Evolutionary conservation across 1,139 yeast genomes (phyloP), one percentile per base, ranked within the genome.

Genomic region (Pneumocystis oryctolagi): DNA sequence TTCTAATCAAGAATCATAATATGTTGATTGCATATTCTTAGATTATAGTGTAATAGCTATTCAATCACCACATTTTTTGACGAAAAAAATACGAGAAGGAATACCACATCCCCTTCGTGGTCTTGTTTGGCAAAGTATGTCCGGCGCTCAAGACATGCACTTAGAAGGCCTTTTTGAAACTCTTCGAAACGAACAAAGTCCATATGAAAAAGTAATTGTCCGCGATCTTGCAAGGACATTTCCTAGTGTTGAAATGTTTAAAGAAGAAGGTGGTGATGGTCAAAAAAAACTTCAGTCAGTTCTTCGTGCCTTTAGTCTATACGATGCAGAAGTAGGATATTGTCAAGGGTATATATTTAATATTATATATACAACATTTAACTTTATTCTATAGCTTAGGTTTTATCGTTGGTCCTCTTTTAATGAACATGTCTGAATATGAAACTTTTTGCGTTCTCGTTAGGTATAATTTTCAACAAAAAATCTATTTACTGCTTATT

Each of bases 281-380:
- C 78, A 77, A 65, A 64, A 66, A 32, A 77, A 77, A 68, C 78
- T 84, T 62, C 84, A 84, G 56, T 79, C 80, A 39, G 81, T 84
- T 34, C 76, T 84, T 67, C 81, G 84, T 65, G 88, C 86, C 0
- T 84, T 82, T 69, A 83, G 85, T 61, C 81, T 84, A 67, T 84
- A 83, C 69, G 88, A 84, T 71, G 79, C 80, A 62, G 86, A 84
- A 68, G 81, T 84, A 66, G 89, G 89, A 8, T 84, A 84, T 71
- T 84, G 89, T 70, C 89, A 84, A 71, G 89, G 89, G 47, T 59
- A 37, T 39, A 12, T 37, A 25, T 9, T 59, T 57, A 37, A 28
- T 57, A 37, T 57, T 14, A 25, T 39, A 30, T 35, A 39, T 39
- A 35, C n/a, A 35, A 35, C 18, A 30, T 35, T 39, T 35, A 20